A percentile compares a stretch with the other conserved stretches of the same genome.
Conservation (phyloP, 2,329 filamentous ascomycete genomes). For the Apiospora aurea region DNA sequence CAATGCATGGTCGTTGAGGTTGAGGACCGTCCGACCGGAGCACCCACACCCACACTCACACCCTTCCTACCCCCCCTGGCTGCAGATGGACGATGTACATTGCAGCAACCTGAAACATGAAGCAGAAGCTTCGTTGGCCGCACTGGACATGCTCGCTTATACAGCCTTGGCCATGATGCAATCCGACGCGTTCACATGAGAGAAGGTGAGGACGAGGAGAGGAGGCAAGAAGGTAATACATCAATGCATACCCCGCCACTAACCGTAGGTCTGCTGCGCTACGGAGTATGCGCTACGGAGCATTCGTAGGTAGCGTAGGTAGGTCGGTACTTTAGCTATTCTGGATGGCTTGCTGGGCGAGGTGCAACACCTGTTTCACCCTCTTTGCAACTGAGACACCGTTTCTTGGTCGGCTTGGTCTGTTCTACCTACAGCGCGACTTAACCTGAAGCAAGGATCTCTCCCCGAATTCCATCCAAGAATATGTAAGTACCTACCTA, state of each 20-base stretch:
- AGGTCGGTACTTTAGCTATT: not conserved
- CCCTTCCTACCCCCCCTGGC: not conserved
- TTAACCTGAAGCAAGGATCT: not conserved
- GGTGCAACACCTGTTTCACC: constrained; percentile 15
- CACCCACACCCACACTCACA: not conserved
- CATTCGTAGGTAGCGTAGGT: not conserved
- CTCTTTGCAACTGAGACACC: constrained; percentile 16
- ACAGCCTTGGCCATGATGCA: not conserved
- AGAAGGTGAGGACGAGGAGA: not conserved
- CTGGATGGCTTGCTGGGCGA: not conserved
- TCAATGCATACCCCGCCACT: not conserved
- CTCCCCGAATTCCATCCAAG: not conserved
- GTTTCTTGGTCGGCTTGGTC: constrained; percentile 1
- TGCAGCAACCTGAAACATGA: constrained; percentile 17
- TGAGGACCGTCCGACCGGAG: constrained; percentile 9
- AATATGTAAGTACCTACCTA: not conserved
- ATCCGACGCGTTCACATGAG: not conserved
- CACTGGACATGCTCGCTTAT: not conserved
- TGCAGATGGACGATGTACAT: constrained; percentile 1
- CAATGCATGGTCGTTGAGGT: not conserved
- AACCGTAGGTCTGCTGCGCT: constrained; percentile 3
- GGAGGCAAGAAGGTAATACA: not conserved
- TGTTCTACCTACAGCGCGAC: not conserved
- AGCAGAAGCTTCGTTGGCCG: constrained; percentile 18
- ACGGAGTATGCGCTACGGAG: not conserved